Evolutionary conservation across 495 filamentous ascomycete species (phyloP).

Genomic region (Xylaria intraflava): DNA sequence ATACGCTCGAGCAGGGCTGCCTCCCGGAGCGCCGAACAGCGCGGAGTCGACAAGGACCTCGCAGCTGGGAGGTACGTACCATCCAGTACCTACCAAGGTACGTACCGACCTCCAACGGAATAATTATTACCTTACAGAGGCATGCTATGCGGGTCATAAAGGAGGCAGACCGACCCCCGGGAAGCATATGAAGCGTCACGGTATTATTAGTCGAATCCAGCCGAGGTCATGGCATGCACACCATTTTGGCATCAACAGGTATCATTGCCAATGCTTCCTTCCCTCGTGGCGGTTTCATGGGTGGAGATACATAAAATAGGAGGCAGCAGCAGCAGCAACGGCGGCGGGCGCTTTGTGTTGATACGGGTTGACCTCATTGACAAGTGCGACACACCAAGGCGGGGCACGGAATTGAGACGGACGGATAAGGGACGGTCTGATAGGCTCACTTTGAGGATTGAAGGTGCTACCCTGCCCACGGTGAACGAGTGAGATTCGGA

Average conservation of each 20-base stretch:
- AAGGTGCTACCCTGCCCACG: too few species aligned
- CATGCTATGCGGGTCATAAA: too few species aligned
- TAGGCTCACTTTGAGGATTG: not conserved
- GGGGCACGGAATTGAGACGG: not conserved
- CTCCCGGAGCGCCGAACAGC: conserved; percentile 10
- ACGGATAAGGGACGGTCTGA: not conserved
- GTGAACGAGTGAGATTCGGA: too few species aligned
- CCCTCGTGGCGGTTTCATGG: not conserved
- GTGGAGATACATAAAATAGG: not conserved
- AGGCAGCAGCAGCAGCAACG: not conserved
- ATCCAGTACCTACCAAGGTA: too few species aligned
- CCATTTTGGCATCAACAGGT: not conserved
- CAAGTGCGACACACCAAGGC: not conserved
- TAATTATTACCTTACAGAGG: too few species aligned
- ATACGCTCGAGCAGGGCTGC: conserved; percentile 18
- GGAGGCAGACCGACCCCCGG: too few species aligned
- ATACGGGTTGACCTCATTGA: not conserved
- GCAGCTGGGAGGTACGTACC: conserved; percentile 6
- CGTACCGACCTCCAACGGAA: too few species aligned
- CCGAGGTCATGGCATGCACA: not conserved
- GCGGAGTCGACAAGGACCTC: conserved; percentile 16
- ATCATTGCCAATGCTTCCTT: too few species aligned
- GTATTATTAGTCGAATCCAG: not conserved
- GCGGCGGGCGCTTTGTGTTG: too few species aligned
- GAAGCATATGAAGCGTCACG: too few species aligned